Conservation (phyloP, 164 flowering plant species). For the Aristolochia californica region DNA sequence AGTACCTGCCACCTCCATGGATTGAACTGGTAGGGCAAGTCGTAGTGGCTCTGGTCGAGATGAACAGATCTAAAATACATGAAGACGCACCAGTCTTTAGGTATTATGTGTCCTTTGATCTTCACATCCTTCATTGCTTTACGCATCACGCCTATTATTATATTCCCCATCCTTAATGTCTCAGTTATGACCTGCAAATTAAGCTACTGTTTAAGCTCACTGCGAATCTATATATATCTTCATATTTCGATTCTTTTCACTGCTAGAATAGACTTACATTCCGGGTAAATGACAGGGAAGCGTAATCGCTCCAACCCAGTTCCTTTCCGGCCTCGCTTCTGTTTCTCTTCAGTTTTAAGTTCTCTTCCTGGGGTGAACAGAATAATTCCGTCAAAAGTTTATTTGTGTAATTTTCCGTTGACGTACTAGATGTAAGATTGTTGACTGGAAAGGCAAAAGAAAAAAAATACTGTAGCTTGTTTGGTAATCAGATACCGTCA, state of each 20-base stretch:
- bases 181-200: slow-evolving; percentile 78
- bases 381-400: neutral
- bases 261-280: slow-evolving; percentile 30
- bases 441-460: too few relatives aligned
- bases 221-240: too few relatives aligned
- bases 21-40: slow-evolving; percentile 59
- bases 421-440: too few relatives aligned
- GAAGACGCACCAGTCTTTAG: slow-evolving; percentile 83
- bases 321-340: slow-evolving; percentile 40
- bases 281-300: slow-evolving; percentile 72
- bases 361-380: slow-evolving; percentile 70
- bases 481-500: too few relatives aligned
- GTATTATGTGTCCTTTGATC: slow-evolving; percentile 74
- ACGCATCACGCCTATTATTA: slow-evolving; percentile 79
- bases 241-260: neutral
- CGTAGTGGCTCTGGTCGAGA: slow-evolving; percentile 61
- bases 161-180: slow-evolving; percentile 83
- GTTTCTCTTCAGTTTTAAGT: slow-evolving; percentile 46
- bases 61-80: slow-evolving; percentile 85
- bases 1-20: slow-evolving; percentile 99
- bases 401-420: too few relatives aligned
- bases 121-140: slow-evolving; percentile 79
- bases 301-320: slow-evolving; percentile 57
- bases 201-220: too few relatives aligned
- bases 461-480: too few relatives aligned